Conservation (phyloP, 2,329 filamentous ascomycete species). For the Drechslerella dactyloides region DNA sequence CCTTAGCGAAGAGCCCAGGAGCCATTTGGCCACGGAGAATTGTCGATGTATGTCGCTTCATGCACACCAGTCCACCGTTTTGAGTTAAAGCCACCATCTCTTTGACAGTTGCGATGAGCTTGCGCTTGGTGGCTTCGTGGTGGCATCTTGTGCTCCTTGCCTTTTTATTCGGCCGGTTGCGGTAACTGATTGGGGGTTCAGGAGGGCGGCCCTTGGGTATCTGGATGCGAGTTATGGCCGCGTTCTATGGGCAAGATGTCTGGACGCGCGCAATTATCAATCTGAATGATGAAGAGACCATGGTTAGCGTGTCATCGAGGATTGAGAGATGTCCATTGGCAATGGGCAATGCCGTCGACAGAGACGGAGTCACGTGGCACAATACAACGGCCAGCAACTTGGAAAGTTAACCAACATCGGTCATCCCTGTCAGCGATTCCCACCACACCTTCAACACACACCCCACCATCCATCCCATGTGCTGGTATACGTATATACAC, state of each 20-base stretch:
- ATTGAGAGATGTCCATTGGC: too few relatives aligned
- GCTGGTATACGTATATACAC: too few relatives aligned
- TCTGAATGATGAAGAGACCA: neutral
- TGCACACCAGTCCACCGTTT: neutral
- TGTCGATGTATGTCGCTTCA: neutral
- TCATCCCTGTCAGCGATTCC: too few relatives aligned
- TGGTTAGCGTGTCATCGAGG: too few relatives aligned
- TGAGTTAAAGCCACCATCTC: constrained; percentile 7
- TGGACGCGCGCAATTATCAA: neutral
- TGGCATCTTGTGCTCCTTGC: neutral
- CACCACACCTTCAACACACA: too few relatives aligned
- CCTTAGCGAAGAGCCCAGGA: neutral
- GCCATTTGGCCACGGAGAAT: constrained; percentile 2
- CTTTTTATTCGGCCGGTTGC: neutral
- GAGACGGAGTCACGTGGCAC: too few relatives aligned
- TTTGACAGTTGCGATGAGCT: neutral
- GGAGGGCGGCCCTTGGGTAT: neutral
- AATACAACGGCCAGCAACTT: too few relatives aligned
- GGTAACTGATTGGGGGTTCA: neutral
- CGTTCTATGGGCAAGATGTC: neutral
- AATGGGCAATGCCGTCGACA: too few relatives aligned
- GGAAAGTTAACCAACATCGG: too few relatives aligned
- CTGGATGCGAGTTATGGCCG: neutral
- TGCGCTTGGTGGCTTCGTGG: neutral
- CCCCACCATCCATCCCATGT: too few relatives aligned